Percentiles rank a stretch among this genome's conserved stretches.
Conservation (phyloP, 2,329 filamentous ascomycete genomes). For the Penicillium italicum region DNA sequence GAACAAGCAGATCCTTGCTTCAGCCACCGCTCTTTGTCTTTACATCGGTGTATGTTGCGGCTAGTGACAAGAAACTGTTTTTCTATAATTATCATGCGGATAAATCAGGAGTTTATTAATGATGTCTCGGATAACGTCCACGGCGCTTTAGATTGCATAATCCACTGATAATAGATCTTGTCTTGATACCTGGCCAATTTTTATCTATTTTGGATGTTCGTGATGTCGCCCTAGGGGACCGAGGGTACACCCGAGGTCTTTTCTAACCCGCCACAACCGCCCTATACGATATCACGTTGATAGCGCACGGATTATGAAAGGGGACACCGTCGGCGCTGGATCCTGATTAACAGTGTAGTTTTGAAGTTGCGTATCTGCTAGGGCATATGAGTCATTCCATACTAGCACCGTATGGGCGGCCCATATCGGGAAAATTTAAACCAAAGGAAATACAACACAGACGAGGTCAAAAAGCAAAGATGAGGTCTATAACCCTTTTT, state of each 20-base stretch:
- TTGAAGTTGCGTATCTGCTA: neutral
- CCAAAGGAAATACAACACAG: neutral
- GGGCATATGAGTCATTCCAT: neutral
- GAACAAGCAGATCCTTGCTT: constrained; percentile 6
- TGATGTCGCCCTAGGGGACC: neutral
- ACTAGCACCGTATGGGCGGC: neutral
- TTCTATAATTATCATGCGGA: neutral
- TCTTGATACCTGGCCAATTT: neutral
- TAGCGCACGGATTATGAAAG: constrained; percentile 20
- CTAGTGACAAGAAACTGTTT: no score
- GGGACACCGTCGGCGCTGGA: constrained; percentile 3
- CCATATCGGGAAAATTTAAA: neutral
- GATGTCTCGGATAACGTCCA: constrained; percentile 18
- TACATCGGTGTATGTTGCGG: neutral
- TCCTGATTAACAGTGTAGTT: neutral
- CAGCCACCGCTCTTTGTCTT: constrained; percentile 9
- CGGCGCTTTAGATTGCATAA: constrained; percentile 5
- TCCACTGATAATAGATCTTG: neutral
- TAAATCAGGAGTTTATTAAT: neutral
- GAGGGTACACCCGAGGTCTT: constrained; percentile 11
- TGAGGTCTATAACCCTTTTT: neutral
- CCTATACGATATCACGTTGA: constrained; percentile 7
- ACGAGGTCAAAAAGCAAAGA: neutral
- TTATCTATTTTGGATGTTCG: neutral
- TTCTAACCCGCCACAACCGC: constrained; percentile 25